These are phyloP conservation scores for Coniochaeta sp. DNA, from an alignment of 2,329 filamentous ascomycete genomes.

Conservation along the genomic window DNA sequence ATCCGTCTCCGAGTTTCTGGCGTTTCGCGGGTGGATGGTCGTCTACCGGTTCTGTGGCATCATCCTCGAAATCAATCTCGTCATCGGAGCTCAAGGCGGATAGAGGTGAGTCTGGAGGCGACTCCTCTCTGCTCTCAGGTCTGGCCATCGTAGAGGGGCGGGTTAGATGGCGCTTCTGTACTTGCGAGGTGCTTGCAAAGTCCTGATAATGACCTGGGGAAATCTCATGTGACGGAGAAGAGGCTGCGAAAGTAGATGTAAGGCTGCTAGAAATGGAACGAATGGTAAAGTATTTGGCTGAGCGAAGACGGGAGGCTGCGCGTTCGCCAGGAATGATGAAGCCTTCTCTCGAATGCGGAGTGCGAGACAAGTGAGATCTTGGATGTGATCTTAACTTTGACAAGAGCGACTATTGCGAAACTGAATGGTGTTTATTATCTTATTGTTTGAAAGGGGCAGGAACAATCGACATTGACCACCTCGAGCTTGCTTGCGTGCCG, in stretches of 20 bases:
- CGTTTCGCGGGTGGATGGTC: constrained; percentile 39
- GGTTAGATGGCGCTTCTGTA: neutral
- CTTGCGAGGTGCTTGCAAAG: neutral
- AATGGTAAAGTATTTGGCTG: too few relatives aligned
- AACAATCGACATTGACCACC: neutral
- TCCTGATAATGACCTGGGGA: neutral
- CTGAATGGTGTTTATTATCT: too few relatives aligned
- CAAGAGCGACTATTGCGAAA: too few relatives aligned
- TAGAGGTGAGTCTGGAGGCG: constrained; percentile 35
- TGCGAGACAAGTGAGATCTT: neutral
- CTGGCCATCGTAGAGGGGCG: neutral
- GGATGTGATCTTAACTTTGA: neutral
- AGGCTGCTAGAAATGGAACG: too few relatives aligned
- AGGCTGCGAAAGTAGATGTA: too few relatives aligned
- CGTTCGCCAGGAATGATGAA: neutral
- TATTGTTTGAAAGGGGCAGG: neutral
- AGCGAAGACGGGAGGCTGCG: too few relatives aligned
- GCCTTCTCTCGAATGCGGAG: neutral
- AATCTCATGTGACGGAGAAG: too few relatives aligned
- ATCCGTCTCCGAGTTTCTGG: constrained; percentile 36
- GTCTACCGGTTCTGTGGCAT: constrained; percentile 34
- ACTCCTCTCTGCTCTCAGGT: constrained; percentile 17
- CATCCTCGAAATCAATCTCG: constrained; percentile 39
- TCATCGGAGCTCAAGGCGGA: constrained; percentile 40
- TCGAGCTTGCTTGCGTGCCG: neutral